Evolutionary conservation across 2,329 filamentous ascomycete genomes (phyloP).

Genomic region (Coniochaeta hoffmannii): DNA sequence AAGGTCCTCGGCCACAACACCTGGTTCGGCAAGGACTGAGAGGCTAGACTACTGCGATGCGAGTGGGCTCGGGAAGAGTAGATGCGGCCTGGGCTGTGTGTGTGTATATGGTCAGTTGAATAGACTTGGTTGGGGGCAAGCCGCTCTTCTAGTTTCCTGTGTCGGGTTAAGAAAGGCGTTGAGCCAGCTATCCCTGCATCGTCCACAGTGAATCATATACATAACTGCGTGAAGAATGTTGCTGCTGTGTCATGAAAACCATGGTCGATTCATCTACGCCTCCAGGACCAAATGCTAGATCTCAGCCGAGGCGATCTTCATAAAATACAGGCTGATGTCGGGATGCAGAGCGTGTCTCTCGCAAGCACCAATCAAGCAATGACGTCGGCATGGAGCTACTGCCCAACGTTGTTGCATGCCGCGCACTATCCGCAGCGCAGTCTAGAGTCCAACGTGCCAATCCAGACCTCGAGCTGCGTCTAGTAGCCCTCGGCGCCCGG

Average conservation of each 20-base stretch:
- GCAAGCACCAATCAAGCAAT: neutral
- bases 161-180: neutral
- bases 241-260: neutral
- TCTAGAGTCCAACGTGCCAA: neutral
- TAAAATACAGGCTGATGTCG: neutral
- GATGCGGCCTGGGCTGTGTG: neutral
- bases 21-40: slow-evolving; percentile 58
- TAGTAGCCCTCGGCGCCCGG: slow-evolving; percentile 59
- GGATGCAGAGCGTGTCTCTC: neutral
- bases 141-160: neutral
- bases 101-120: neutral
- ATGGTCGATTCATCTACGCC: neutral
- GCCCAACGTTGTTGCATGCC: too few species aligned
- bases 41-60: slow-evolving; percentile 2
- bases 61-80: neutral
- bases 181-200: neutral
- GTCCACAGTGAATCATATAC: neutral
- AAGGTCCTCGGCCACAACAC: slow-evolving; percentile 73
- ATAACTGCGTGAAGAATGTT: too few species aligned
- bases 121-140: slow-evolving; percentile 6
- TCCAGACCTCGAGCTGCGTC: slow-evolving; percentile 3
- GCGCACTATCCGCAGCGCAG: neutral
- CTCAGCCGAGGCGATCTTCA: neutral
- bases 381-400: neutral
- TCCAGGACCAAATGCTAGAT: neutral